phyloP scores from a whole-genome alignment of 1,284 basidiomycete genomes.

The Cryptococcus jaspeensis region DNA sequence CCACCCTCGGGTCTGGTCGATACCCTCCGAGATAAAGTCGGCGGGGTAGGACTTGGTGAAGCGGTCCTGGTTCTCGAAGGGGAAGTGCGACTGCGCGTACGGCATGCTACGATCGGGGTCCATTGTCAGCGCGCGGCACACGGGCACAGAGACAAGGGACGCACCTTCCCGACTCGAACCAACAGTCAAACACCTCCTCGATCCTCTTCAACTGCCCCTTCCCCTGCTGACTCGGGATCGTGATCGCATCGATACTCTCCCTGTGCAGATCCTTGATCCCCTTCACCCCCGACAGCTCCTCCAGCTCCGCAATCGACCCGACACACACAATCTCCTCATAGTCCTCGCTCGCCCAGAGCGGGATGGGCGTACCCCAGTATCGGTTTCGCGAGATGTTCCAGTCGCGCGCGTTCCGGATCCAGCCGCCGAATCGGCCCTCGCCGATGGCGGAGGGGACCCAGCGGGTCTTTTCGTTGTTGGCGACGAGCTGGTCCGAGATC shows the following conservation, averaged over 20 bases:
- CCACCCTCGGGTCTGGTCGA: constrained; percentile 95
- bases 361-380: constrained; percentile 99
- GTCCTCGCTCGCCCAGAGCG: constrained; percentile 94
- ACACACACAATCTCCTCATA: constrained; percentile 88
- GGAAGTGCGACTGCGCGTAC: constrained; percentile 96
- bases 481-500: constrained; percentile 79
- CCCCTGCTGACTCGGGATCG: constrained; percentile 88
- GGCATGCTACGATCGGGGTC: constrained; percentile 76
- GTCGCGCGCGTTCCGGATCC: constrained; percentile 95
- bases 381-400: constrained; percentile 99
- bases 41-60: constrained; percentile 83
- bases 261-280: constrained; percentile 92
- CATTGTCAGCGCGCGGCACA: constrained; percentile 1
- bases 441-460: constrained; percentile 94
- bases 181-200: constrained; percentile 99
- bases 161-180: constrained; percentile 98
- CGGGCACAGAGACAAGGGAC: constrained; percentile 19
- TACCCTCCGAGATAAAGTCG: constrained; percentile 98
- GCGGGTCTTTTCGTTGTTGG: constrained; percentile 85
- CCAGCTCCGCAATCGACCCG: constrained; percentile 84
- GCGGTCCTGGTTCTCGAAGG: constrained; percentile 83
- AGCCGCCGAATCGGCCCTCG: constrained; percentile 92
- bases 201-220: constrained; percentile 87
- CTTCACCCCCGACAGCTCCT: constrained; percentile 78
- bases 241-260: constrained; percentile 93